A percentile compares a stretch with the other conserved stretches of the same genome.
phyloP scores from a whole-genome alignment of 495 filamentous ascomycete species.

The Penicillium longicatenatum region DNA sequence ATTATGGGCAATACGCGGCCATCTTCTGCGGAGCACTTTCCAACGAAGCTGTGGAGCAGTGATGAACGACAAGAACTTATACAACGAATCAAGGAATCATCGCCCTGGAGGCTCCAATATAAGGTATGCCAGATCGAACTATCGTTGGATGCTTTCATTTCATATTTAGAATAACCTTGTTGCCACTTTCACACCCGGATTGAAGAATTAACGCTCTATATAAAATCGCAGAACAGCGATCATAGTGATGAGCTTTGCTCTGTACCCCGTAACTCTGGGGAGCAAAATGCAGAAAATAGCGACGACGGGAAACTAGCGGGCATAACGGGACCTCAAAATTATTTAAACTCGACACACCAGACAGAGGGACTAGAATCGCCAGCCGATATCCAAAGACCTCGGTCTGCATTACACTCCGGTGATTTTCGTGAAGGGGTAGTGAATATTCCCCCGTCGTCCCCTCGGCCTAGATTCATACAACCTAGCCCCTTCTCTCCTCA shows the following conservation, averaged over 20 bases:
- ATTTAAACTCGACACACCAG: neutral
- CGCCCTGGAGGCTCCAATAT: slow-evolving; percentile 69
- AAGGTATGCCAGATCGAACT: slow-evolving; percentile 52
- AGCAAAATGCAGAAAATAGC: slow-evolving; percentile 12
- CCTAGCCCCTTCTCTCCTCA: slow-evolving; percentile 24
- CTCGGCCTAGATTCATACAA: slow-evolving; percentile 23
- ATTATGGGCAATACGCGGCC: slow-evolving; percentile 5
- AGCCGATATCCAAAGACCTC: slow-evolving; percentile 74
- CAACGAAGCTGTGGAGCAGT: slow-evolving; percentile 28
- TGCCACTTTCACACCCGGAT: neutral
- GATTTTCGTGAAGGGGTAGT: slow-evolving; percentile 73
- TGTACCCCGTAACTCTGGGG: slow-evolving; percentile 11
- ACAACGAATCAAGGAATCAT: slow-evolving; percentile 80
- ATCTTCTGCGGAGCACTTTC: slow-evolving; percentile 10
- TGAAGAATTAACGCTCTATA: slow-evolving; percentile 13
- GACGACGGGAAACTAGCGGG: slow-evolving; percentile 1
- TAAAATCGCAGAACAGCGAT: slow-evolving; percentile 13
- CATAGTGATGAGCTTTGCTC: slow-evolving; percentile 5
- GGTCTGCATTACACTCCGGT: slow-evolving; percentile 85
- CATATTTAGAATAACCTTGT: neutral
- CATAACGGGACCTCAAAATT: neutral
- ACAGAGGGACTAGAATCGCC: slow-evolving; percentile 37
- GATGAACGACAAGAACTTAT: slow-evolving; percentile 77
- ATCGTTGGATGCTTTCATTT: neutral
- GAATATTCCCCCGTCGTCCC: slow-evolving; percentile 28